A percentile compares a stretch with the other conserved stretches of the same genome.
Conservation (phyloP, 306 rosid genomes). For the Lathyrus oleraceus region DNA sequence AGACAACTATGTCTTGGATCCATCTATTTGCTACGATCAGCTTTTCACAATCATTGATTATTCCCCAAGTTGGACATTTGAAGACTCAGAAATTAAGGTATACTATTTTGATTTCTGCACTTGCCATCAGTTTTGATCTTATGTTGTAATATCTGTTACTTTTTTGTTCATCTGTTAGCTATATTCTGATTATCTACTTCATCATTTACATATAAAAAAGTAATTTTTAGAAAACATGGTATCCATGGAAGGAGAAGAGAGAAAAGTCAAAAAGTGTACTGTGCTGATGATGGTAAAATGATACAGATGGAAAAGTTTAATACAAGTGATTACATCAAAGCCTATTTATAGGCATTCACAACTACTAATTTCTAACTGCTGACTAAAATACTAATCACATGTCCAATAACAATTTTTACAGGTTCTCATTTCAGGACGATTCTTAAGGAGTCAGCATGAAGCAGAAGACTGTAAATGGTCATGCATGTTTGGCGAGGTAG, state of each 20-base stretch:
- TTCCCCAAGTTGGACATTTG: conserved; percentile 80
- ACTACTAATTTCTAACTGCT: not conserved
- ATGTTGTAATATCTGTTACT: conserved; percentile 15
- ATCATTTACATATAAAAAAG: conserved; percentile 15
- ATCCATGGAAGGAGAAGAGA: not conserved
- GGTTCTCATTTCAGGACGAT: conserved; percentile 78
- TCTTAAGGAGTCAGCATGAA: conserved; percentile 59
- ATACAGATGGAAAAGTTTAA: not conserved
- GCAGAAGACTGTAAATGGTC: conserved; percentile 69
- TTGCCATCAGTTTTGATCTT: conserved; percentile 17
- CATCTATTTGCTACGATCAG: conserved; percentile 76
- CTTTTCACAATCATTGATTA: conserved; percentile 81
- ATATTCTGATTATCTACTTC: conserved; percentile 6
- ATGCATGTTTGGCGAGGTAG: conserved; percentile 91
- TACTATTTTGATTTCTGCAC: conserved; percentile 24
- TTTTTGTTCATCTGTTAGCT: conserved; percentile 25
- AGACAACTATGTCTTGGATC: conserved; percentile 60
- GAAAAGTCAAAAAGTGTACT: not conserved
- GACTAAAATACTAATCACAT: not conserved
- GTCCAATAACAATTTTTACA: conserved; percentile 23
- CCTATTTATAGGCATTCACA: not conserved
- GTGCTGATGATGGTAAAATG: not conserved
- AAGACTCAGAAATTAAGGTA: conserved; percentile 72
- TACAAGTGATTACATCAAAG: not conserved
- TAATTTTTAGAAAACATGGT: not conserved